These are phyloP conservation scores for Hymenoscyphus linearis DNA, from an alignment of 2,329 filamentous ascomycete genomes.

Conservation along the genomic window DNA sequence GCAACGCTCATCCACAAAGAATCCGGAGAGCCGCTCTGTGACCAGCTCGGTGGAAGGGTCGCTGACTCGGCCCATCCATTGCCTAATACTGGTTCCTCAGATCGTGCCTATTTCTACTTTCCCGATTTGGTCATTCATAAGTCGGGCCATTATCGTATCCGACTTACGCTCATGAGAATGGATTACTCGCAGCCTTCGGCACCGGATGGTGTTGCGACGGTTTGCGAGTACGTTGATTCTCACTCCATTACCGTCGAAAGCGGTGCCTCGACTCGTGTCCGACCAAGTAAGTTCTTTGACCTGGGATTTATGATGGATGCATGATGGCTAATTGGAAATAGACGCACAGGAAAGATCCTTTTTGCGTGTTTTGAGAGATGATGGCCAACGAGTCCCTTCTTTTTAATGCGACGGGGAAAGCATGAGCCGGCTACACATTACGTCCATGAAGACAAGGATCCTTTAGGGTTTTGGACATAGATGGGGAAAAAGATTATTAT, in stretches of 20 bases:
- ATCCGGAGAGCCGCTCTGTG: constrained; percentile 25
- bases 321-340: constrained; percentile 18
- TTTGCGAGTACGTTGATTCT: constrained; percentile 26
- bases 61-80: constrained; percentile 29
- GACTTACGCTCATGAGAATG: constrained; percentile 29
- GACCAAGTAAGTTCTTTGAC: constrained; percentile 23
- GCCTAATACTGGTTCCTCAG: constrained; percentile 14
- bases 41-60: constrained; percentile 24
- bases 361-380: constrained; percentile 24
- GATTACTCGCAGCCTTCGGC: constrained; percentile 23
- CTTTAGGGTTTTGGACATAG: not conserved
- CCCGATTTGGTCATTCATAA: constrained; percentile 26
- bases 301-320: not conserved
- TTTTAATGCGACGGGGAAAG: not conserved
- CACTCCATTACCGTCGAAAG: constrained; percentile 26
- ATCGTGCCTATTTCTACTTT: constrained; percentile 30
- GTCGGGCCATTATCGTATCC: constrained; percentile 27
- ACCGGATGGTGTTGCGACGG: constrained; percentile 20
- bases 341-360: constrained; percentile 25
- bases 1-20: constrained; percentile 25
- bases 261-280: constrained; percentile 14
- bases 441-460: not conserved
- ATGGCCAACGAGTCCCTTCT: constrained; percentile 25
- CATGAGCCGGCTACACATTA: not conserved
- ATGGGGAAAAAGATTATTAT: not conserved